Evolutionary conservation across 2,329 filamentous ascomycete genomes (phyloP).

Genomic region (Thelonectria blattea): DNA sequence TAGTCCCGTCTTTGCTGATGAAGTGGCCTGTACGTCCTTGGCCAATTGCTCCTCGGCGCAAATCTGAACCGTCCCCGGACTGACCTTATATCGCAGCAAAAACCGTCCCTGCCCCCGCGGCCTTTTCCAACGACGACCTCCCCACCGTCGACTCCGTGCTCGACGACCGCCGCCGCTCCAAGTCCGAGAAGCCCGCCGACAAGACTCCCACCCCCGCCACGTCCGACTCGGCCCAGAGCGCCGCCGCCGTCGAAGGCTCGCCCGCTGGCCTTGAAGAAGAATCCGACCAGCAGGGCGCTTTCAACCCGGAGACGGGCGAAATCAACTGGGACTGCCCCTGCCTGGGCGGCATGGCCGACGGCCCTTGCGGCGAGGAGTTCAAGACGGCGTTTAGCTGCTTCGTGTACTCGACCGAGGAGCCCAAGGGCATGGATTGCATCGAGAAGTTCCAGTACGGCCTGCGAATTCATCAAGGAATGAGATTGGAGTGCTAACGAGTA

Average conservation of each 20-base stretch:
- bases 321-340: conserved; percentile 99
- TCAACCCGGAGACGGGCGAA: conserved; percentile 98
- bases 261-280: conserved; percentile 74
- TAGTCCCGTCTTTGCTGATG: conserved; percentile 83
- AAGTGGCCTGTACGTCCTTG: conserved; percentile 70
- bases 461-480: background rate
- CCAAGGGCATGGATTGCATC: conserved; percentile 97
- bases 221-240: conserved; percentile 35
- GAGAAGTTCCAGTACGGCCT: conserved; percentile 89
- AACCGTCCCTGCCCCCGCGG: conserved; percentile 50
- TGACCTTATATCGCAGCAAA: conserved; percentile 33
- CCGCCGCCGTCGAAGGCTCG: conserved; percentile 42
- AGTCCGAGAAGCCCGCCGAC: conserved; percentile 37
- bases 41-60: background rate
- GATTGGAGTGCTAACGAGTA: conserved; percentile 34
- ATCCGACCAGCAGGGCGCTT: conserved; percentile 85
- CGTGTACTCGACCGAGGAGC: conserved; percentile 91
- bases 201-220: conserved; percentile 27
- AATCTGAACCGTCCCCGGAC: background rate
- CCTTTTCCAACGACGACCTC: conserved; percentile 63
- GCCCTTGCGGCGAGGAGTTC: conserved; percentile 95
- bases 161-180: conserved; percentile 62
- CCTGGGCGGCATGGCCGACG: conserved; percentile 94
- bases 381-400: conserved; percentile 97
- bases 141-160: conserved; percentile 72